phyloP scores from a whole-genome alignment of 805 yeast species.

The Hanseniaspora lindneri region DNA sequence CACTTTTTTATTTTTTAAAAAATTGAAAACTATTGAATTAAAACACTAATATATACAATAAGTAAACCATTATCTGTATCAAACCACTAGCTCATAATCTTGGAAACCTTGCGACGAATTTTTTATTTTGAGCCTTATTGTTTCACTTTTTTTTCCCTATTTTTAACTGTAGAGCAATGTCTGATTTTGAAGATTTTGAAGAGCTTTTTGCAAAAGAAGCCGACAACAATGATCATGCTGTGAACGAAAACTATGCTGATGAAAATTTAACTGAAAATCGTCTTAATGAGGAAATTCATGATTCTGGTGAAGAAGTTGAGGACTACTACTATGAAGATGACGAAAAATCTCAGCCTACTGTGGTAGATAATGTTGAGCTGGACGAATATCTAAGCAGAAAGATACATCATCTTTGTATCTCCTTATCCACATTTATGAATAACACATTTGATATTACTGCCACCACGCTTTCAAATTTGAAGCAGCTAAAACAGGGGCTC shows the following conservation, averaged over 20 bases:
- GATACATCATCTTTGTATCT: constrained; percentile 12
- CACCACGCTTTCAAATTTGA: constrained; percentile 63
- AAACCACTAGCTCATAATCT: too few relatives aligned
- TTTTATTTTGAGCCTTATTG: too few relatives aligned
- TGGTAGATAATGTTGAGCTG: constrained; percentile 1
- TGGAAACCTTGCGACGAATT: too few relatives aligned
- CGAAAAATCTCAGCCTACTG: neutral
- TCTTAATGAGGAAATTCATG: neutral
- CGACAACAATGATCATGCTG: neutral
- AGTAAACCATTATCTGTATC: too few relatives aligned
- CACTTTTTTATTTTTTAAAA: too few relatives aligned
- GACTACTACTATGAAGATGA: neutral
- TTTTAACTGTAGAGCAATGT: constrained; percentile 1
- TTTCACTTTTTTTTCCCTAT: too few relatives aligned
- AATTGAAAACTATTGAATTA: too few relatives aligned
- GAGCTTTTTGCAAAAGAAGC: constrained; percentile 14
- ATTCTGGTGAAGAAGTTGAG: neutral
- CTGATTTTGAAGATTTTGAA: constrained; percentile 15
- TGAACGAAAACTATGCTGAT: neutral
- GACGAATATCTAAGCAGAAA: constrained; percentile 13
- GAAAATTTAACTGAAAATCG: neutral
- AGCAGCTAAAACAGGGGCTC: constrained; percentile 82
- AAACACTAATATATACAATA: too few relatives aligned
- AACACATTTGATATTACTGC: constrained; percentile 60
- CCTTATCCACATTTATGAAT: neutral